phyloP scores from a whole-genome alignment of 2,329 filamentous ascomycete genomes.

The Pseudogymnoascus sp. region DNA sequence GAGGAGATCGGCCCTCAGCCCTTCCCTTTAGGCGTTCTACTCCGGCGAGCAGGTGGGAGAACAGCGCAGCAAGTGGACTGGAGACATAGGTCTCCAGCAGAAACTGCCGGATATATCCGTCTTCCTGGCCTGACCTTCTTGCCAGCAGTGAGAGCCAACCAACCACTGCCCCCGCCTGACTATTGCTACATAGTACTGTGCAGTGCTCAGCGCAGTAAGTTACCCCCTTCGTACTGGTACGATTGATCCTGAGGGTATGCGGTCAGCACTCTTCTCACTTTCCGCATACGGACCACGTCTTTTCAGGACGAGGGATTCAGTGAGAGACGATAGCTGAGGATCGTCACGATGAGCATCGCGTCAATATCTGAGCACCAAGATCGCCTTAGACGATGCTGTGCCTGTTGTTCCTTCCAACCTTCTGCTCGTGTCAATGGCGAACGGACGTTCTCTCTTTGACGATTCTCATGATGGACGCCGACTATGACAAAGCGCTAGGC shows the following conservation, averaged over 20 bases:
- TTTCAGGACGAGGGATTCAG: background rate
- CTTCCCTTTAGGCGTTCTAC: background rate
- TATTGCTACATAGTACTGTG: background rate
- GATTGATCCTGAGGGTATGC: slow-evolving; percentile 1
- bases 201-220: background rate
- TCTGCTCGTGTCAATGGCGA: background rate
- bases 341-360: background rate
- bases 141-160: background rate
- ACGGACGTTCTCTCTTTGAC: background rate
- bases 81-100: background rate
- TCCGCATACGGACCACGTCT: background rate
- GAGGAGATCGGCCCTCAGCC: background rate
- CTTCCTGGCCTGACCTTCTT: background rate
- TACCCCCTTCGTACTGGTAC: slow-evolving; percentile 2
- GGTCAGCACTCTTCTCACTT: slow-evolving; percentile 7
- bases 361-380: background rate
- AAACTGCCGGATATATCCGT: background rate
- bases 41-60: background rate
- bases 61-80: background rate
- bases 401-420: background rate
- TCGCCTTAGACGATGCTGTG: background rate
- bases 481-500: slow-evolving; percentile 7
- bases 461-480: background rate
- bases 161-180: background rate
- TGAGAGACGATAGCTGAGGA: background rate